A percentile compares a stretch with the other conserved stretches of the same genome.
phyloP scores from a whole-genome alignment of 2,329 filamentous ascomycete genomes.

The Alternaria postmessia region DNA sequence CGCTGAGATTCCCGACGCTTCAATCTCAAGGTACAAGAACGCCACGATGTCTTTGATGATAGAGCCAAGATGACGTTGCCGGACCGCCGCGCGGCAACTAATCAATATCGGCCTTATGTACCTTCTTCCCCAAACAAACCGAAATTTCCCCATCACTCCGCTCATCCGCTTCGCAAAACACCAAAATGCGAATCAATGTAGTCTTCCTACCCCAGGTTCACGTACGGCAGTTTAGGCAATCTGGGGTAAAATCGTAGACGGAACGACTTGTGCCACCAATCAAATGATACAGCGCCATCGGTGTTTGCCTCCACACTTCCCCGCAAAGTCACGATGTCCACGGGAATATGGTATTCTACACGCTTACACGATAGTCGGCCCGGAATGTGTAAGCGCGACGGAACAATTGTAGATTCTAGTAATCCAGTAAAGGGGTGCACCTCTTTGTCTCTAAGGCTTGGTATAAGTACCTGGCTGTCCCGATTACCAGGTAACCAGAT shows the following conservation, averaged over 20 bases:
- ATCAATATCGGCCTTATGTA: neutral
- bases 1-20: neutral
- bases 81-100: neutral
- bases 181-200: neutral
- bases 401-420: slow-evolving; percentile 10
- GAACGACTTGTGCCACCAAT: slow-evolving; percentile 20
- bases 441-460: neutral
- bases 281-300: neutral
- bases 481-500: neutral
- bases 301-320: slow-evolving; percentile 5
- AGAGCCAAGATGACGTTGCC: neutral
- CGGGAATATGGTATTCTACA: neutral
- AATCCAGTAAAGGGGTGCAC: neutral
- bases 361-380: neutral
- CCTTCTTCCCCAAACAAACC: neutral
- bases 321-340: slow-evolving; percentile 9
- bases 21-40: neutral
- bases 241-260: slow-evolving; percentile 8
- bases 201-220: slow-evolving; percentile 13
- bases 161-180: neutral
- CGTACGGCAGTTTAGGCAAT: neutral
- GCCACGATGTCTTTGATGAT: too few relatives aligned
- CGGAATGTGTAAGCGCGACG: neutral
- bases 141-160: neutral
- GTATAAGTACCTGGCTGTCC: slow-evolving; percentile 6